Evolutionary conservation across 75 land plant species (phyloP).

Genomic region (Adiantum capillusveneris): DNA sequence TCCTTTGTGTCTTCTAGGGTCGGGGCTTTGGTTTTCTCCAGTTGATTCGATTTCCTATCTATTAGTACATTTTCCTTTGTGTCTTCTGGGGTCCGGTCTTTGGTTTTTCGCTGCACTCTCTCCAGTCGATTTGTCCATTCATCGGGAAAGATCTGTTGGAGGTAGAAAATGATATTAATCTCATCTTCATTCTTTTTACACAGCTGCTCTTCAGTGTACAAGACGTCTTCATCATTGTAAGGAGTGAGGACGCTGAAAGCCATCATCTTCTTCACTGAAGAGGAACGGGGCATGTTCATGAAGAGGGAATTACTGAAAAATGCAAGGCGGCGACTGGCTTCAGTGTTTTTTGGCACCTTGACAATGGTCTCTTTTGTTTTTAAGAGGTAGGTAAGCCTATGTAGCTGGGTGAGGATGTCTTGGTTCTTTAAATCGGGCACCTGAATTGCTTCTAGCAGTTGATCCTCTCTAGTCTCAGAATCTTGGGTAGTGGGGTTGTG

Average conservation of each 20-base stretch:
- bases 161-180: slow-evolving; percentile 29
- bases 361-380: slow-evolving; percentile 21
- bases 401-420: slow-evolving; percentile 19
- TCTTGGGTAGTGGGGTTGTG: not conserved
- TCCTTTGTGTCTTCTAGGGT: too few species aligned
- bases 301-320: slow-evolving; percentile 53
- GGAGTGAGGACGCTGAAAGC: slow-evolving; percentile 42
- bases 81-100: too few species aligned
- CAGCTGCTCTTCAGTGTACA: slow-evolving; percentile 24
- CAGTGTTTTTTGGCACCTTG: slow-evolving; percentile 28
- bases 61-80: not conserved
- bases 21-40: not conserved
- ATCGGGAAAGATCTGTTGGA: slow-evolving; percentile 31
- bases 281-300: slow-evolving; percentile 48
- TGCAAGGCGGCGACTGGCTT: slow-evolving; percentile 38
- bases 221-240: slow-evolving; percentile 36
- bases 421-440: slow-evolving; percentile 20
- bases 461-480: not conserved
- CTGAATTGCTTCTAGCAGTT: slow-evolving; percentile 23
- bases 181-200: slow-evolving; percentile 36
- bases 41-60: slow-evolving; percentile 10
- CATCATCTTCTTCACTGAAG: slow-evolving; percentile 33
- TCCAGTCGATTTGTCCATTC: slow-evolving; percentile 31
- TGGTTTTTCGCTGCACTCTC: slow-evolving; percentile 10
- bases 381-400: slow-evolving; percentile 21